Evolutionary conservation across 2,329 filamentous ascomycete genomes (phyloP).

Genomic region (Mycosphaerella sp.): DNA sequence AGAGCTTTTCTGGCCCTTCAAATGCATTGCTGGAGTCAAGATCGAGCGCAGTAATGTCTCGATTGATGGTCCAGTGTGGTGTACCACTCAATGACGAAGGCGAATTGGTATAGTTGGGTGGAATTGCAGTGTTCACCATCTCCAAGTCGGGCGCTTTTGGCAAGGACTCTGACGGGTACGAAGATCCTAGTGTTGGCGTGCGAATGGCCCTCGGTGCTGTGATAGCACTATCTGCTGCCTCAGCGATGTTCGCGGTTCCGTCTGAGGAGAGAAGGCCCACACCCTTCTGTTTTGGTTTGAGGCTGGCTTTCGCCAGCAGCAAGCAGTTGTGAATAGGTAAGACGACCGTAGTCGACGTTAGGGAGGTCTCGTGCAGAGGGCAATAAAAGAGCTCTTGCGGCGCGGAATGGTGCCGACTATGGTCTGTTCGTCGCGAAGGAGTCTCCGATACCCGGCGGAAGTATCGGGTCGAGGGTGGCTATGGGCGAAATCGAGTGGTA

Average conservation of each 20-base stretch:
- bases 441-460: constrained; percentile 76
- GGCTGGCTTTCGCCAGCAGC: constrained; percentile 86
- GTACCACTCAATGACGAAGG: constrained; percentile 72
- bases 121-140: constrained; percentile 81
- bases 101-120: constrained; percentile 67
- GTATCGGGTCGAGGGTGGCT: constrained; percentile 66
- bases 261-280: constrained; percentile 97
- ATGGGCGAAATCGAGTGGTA: constrained; percentile 52
- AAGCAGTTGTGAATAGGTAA: constrained; percentile 43
- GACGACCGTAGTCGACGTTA: constrained; percentile 75
- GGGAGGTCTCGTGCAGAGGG: constrained; percentile 79
- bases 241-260: constrained; percentile 82
- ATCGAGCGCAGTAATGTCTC: constrained; percentile 76
- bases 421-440: constrained; percentile 56
- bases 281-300: constrained; percentile 48
- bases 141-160: constrained; percentile 40
- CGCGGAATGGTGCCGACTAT: constrained; percentile 78
- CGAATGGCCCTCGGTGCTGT: neutral
- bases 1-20: constrained; percentile 94
- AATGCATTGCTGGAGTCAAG: constrained; percentile 95
- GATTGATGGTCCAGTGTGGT: constrained; percentile 92
- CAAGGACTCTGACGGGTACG: neutral
- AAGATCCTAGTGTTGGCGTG: neutral
- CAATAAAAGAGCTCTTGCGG: constrained; percentile 73
- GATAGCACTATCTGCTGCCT: constrained; percentile 88